These are phyloP conservation scores for Boletus bicolor DNA, from an alignment of 768 basidiomycete species.

Conservation along the genomic window DNA sequence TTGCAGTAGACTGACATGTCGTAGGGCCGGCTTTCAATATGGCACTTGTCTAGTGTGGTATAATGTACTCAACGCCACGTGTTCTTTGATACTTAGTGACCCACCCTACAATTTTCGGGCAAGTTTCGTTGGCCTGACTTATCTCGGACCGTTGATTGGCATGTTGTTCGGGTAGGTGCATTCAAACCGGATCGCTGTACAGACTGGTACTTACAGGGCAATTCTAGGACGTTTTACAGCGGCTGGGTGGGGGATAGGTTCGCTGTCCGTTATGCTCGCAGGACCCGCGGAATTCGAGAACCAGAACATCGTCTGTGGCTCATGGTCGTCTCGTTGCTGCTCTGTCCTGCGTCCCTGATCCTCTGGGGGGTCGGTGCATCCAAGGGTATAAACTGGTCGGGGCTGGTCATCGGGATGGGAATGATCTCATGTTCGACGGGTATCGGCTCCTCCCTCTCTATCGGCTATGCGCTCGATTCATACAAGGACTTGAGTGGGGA, in stretches of 20 bases:
- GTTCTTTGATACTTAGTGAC: slow-evolving; percentile 18
- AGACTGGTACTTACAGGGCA: background rate
- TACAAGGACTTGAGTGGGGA: slow-evolving; percentile 21
- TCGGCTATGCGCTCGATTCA: slow-evolving; percentile 20
- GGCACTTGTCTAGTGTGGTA: slow-evolving; percentile 23
- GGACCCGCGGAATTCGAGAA: slow-evolving; percentile 15
- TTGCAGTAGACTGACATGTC: background rate
- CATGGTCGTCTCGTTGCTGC: slow-evolving; percentile 18
- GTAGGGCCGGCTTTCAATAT: slow-evolving; percentile 23
- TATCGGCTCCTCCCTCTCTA: slow-evolving; percentile 18
- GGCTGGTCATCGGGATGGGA: slow-evolving; percentile 20
- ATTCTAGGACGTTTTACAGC: slow-evolving; percentile 15
- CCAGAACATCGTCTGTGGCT: slow-evolving; percentile 26
- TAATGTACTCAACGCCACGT: slow-evolving; percentile 23
- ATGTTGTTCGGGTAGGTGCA: slow-evolving; percentile 16
- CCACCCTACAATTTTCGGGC: slow-evolving; percentile 22
- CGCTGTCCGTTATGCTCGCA: slow-evolving; percentile 19
- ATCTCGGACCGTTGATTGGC: slow-evolving; percentile 21
- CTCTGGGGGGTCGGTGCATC: slow-evolving; percentile 22
- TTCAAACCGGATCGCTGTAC: background rate
- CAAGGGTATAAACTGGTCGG: slow-evolving; percentile 13
- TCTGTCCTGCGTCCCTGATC: slow-evolving; percentile 19
- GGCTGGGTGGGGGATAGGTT: slow-evolving; percentile 21
- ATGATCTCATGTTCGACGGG: slow-evolving; percentile 23
- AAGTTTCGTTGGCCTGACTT: slow-evolving; percentile 20